phyloP scores from a whole-genome alignment of 2,329 filamentous ascomycete species.

The Neofusicoccum cordaticola region DNA sequence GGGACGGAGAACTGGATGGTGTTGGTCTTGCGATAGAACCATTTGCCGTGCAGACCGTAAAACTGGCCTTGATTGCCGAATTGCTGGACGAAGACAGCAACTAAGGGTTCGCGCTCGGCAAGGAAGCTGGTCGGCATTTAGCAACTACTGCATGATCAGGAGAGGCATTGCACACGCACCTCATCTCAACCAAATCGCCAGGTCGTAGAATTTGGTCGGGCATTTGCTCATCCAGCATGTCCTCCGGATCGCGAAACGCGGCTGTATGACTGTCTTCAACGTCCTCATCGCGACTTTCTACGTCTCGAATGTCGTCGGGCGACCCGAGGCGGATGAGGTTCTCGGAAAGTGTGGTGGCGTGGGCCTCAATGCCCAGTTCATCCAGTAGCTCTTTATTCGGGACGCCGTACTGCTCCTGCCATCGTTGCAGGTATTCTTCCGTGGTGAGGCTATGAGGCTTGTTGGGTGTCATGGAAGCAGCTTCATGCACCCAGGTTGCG shows the following conservation, averaged over 20 bases:
- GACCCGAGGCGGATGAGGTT: not conserved
- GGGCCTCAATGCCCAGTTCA: slow-evolving; percentile 26
- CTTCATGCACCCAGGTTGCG: not conserved
- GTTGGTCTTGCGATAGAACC: slow-evolving; percentile 39
- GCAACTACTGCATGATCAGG: not conserved
- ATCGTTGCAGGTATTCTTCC: slow-evolving; percentile 34
- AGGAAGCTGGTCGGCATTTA: not conserved
- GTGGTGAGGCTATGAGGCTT: slow-evolving; percentile 18
- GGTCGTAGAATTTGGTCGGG: slow-evolving; percentile 38
- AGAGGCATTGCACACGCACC: slow-evolving; percentile 21
- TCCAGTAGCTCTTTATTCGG: slow-evolving; percentile 29
- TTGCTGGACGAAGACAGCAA: slow-evolving; percentile 50
- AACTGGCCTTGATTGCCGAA: slow-evolving; percentile 44
- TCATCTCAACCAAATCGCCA: slow-evolving; percentile 51
- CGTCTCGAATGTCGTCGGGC: not conserved
- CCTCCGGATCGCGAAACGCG: slow-evolving; percentile 25
- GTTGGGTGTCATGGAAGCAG: not conserved
- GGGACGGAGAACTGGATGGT: slow-evolving; percentile 50
- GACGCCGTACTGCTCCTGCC: slow-evolving; percentile 43
- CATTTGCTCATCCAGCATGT: slow-evolving; percentile 29
- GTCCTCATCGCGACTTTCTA: not conserved
- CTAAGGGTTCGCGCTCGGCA: slow-evolving; percentile 36
- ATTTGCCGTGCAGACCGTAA: slow-evolving; percentile 50
- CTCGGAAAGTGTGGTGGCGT: slow-evolving; percentile 20
- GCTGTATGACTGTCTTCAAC: not conserved